These are phyloP conservation scores for Berberis thunbergii DNA, from an alignment of 164 flowering plant species.

Conservation along the genomic window DNA sequence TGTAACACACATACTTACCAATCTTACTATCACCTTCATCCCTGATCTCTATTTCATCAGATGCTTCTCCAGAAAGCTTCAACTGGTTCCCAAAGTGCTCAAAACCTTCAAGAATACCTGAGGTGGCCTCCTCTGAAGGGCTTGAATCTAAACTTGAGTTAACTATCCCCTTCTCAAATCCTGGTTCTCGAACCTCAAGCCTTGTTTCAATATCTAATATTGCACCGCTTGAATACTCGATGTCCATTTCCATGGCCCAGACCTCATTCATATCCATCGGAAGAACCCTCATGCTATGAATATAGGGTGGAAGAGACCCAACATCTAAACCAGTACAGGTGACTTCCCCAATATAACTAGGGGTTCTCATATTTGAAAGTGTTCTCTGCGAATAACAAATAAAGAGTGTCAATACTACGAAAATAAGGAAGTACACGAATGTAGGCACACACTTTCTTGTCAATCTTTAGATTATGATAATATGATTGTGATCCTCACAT, in stretches of 20 bases:
- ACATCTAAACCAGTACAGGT: slow-evolving; percentile 50
- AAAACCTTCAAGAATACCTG: slow-evolving; percentile 74
- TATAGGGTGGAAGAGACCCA: slow-evolving; percentile 79
- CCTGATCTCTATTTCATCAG: slow-evolving; percentile 20
- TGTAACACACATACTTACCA: slow-evolving; percentile 29
- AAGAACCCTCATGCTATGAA: slow-evolving; percentile 72
- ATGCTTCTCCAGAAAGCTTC: slow-evolving; percentile 33
- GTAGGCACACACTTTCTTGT: no score
- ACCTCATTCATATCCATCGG: slow-evolving; percentile 75
- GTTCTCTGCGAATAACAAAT: slow-evolving; percentile 44
- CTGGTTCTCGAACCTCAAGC: slow-evolving; percentile 70
- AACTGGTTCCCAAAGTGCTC: slow-evolving; percentile 54
- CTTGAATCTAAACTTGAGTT: slow-evolving; percentile 33
- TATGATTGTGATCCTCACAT: no score
- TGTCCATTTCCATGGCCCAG: slow-evolving; percentile 78
- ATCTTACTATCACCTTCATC: slow-evolving; percentile 30
- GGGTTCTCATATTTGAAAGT: slow-evolving; percentile 70
- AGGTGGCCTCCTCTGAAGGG: slow-evolving; percentile 36
- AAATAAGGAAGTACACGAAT: not conserved
- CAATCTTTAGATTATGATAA: no score
- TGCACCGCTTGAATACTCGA: slow-evolving; percentile 77
- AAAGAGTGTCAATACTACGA: slow-evolving; percentile 4
- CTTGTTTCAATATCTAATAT: slow-evolving; percentile 68
- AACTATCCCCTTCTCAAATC: slow-evolving; percentile 36
- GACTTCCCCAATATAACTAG: slow-evolving; percentile 74